Base-by-base conservation (phyloP, 2,329 filamentous ascomycete species). In the Penicillium paneum region DNA sequence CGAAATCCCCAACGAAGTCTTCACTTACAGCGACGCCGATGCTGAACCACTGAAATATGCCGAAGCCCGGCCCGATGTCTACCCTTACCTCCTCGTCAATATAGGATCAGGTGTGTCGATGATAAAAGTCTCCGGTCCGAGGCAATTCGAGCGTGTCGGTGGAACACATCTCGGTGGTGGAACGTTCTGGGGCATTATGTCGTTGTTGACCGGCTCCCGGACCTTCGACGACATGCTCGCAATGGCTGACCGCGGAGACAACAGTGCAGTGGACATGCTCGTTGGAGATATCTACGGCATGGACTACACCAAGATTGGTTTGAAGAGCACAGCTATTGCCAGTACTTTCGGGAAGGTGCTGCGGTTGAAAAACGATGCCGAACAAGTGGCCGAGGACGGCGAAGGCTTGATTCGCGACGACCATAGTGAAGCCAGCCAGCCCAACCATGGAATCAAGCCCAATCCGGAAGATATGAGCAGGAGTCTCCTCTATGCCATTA, bases 191-290 rank as follows among this genome's bases (percentile, higher is more conserved):
- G 94, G 94, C 0, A 79, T 99, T 24, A 81, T 99, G 35, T 94
- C 90, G 12, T 82, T 99, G 48, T 80, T 99, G 36, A 99, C 94
- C 0, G 91, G 92, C n/a, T 91, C 93, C 21, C 84, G 89, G 52
- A 92, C 87, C n/a, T 99, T 99, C 69, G 94, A 97, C 72, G 92
- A 96, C 65, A 99, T 99, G 94, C 81, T 99, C 34, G 87, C 88
- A 51, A 88, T 95, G 78, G 92, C 94, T 1, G 94, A 94, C 60
- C 81, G 85, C 32, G 94, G 94, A 26, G 94, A 99, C 76, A 99
- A 99, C 67, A 82, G 88, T 35, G 88, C 89, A 28, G 94, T 99
- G 10, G 94, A 99, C 70, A 92, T 99, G 87, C 81, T 99, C 17
- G 94, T 99, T 0, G 94, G 94, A 19, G 94, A 99, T 72, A 99